Conservation (phyloP, 2,329 filamentous ascomycete species). For the Xylariaceae sp. region DNA sequence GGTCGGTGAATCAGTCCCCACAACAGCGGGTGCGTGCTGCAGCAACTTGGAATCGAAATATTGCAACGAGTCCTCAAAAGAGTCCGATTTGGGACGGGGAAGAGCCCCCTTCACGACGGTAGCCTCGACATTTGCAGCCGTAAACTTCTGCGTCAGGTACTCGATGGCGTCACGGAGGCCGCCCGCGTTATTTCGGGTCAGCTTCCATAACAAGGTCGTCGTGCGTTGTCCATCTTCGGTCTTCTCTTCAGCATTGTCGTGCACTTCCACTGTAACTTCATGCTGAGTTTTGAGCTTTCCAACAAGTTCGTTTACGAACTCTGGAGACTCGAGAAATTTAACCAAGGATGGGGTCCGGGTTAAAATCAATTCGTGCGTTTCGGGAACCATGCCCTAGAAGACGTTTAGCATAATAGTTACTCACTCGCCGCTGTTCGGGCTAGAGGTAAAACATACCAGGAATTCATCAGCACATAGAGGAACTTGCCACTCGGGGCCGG, state of each 20-base stretch:
- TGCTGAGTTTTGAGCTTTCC: slow-evolving; percentile 89
- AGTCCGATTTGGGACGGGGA: slow-evolving; percentile 97
- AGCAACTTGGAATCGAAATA: slow-evolving; percentile 97
- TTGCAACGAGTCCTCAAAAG: slow-evolving; percentile 94
- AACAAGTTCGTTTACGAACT: slow-evolving; percentile 80
- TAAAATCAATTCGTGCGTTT: slow-evolving; percentile 90
- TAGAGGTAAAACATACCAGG: slow-evolving; percentile 59
- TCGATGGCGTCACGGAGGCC: slow-evolving; percentile 96
- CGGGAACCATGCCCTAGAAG: slow-evolving; percentile 87
- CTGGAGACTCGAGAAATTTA: slow-evolving; percentile 79
- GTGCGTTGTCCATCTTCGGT: slow-evolving; percentile 64
- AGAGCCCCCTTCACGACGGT: slow-evolving; percentile 92
- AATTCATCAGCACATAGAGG: slow-evolving; percentile 96
- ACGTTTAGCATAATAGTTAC: slow-evolving; percentile 37
- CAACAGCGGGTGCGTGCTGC: slow-evolving; percentile 83
- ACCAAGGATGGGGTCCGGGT: slow-evolving; percentile 76
- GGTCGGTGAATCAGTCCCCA: slow-evolving; percentile 86
- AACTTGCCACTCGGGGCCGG: slow-evolving; percentile 97
- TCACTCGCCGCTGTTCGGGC: neutral
- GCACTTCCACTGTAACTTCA: slow-evolving; percentile 83
- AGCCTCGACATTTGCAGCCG: slow-evolving; percentile 86
- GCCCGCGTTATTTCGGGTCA: slow-evolving; percentile 96
- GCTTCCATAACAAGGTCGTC: slow-evolving; percentile 73
- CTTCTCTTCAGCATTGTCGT: slow-evolving; percentile 65
- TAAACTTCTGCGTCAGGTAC: slow-evolving; percentile 84